Percentiles rank a stretch among this genome's conserved stretches.
Evolutionary conservation across 2,329 filamentous ascomycete genomes (phyloP).

Genomic region (Tolypocladium tropicale): DNA sequence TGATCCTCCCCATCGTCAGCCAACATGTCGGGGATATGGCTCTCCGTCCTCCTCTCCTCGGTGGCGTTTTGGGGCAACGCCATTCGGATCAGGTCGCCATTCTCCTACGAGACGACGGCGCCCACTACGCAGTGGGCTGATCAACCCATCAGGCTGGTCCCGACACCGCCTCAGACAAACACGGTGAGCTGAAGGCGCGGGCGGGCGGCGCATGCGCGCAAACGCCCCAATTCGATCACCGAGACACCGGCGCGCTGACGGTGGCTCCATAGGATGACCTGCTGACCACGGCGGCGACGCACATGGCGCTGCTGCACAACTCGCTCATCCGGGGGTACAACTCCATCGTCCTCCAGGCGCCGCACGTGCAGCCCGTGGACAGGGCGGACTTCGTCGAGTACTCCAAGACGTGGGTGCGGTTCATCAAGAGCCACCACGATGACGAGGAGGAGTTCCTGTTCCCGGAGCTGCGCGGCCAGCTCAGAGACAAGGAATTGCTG

Average conservation of each 20-base stretch:
- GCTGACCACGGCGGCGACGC: slow-evolving; percentile 47
- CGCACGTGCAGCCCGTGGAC: slow-evolving; percentile 38
- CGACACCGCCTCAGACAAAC: slow-evolving; percentile 40
- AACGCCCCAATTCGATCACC: neutral
- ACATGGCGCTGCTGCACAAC: slow-evolving; percentile 54
- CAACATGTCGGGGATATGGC: slow-evolving; percentile 11
- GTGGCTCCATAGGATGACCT: slow-evolving; percentile 37
- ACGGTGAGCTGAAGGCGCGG: slow-evolving; percentile 25
- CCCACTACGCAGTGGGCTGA: slow-evolving; percentile 39
- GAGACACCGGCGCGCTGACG: neutral
- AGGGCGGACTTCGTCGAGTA: slow-evolving; percentile 48
- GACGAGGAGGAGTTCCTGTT: slow-evolving; percentile 50
- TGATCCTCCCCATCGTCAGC: neutral
- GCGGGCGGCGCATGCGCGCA: neutral
- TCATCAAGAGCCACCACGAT: slow-evolving; percentile 50
- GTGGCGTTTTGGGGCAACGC: slow-evolving; percentile 18
- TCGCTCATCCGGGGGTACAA: slow-evolving; percentile 54
- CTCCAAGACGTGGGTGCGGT: slow-evolving; percentile 45
- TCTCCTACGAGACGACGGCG: slow-evolving; percentile 16
- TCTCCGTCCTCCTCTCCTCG: slow-evolving; percentile 15
- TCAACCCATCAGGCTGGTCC: slow-evolving; percentile 41
- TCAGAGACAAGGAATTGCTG: slow-evolving; percentile 40
- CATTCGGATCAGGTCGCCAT: slow-evolving; percentile 24
- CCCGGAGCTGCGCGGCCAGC: slow-evolving; percentile 40
- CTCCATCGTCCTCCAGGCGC: slow-evolving; percentile 50